Base-by-base conservation (phyloP, 352 stramenopile genomes). In the Globisporangium cylindrosporum region DNA sequence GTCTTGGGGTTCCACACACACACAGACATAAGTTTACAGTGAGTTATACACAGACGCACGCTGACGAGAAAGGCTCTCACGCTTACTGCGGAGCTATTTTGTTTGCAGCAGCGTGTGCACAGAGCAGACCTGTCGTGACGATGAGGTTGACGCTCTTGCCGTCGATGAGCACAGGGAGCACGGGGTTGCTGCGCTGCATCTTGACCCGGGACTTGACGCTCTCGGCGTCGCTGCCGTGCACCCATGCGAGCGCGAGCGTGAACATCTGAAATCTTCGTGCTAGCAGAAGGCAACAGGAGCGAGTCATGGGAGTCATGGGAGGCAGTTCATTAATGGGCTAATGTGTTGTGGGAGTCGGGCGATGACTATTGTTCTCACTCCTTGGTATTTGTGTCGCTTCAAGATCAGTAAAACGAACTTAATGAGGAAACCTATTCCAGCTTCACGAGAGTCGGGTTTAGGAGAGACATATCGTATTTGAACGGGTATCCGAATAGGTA, bases 141-240 rank as follows among this genome's bases (percentile, higher is more conserved):
- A 84, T 62, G 41, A 87, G 77, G 69, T 80, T 75, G 24, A 75
- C 18, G 9, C 32, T 25, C 7, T 75, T 61, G 48, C 69, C 73
- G 12, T 80, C 69, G 18, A 87, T 43, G 34, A 76, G 46, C 4
- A 76, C 77, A 2, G 64, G 62, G 18, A 87, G 36, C 59, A 83
- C 71, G 0, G 79, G 75, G 38, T 83, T 87, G 67, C 79, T 87
- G 34, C 61, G 63, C 55, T 67, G 63, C 67, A 79, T 81, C 75
- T 83, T 84, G 46, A 73, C 60, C n/a, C 24, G n/a, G 24, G 77
- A 68, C 29, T 61, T 57, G 24, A 63, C 43, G 14, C 20, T 57
- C 29, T 70, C 69, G 4, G 43, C 59, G 15, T 20, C 1, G 29
- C 29, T 34, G 15, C 22, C 24, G 7, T 6, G n/a, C 4, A 15